Evolutionary conservation across 805 yeast species (phyloP).

Genomic region (Vanderwaltozyma yarrowii): DNA sequence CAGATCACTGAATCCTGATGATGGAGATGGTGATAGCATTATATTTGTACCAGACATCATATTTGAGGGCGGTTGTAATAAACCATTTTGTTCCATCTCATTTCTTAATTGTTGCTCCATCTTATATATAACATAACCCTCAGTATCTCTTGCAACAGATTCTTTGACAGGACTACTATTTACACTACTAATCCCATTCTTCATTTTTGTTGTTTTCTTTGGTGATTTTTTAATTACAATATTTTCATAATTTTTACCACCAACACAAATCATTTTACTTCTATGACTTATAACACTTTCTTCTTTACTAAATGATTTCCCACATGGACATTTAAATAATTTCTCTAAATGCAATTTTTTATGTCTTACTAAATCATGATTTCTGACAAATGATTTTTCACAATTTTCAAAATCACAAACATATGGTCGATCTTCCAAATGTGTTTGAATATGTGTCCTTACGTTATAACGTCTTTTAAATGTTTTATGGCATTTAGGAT

Average conservation of each 20-base stretch:
- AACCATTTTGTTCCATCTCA: conserved; percentile 13
- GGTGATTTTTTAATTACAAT: conserved; percentile 23
- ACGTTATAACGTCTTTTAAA: conserved; percentile 87
- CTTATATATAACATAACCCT: conserved; percentile 15
- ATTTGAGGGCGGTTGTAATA: conserved; percentile 11
- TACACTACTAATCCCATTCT: conserved; percentile 9
- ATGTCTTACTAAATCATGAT: conserved; percentile 89
- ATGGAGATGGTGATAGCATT: conserved; percentile 11
- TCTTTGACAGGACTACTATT: conserved; percentile 22
- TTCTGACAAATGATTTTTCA: conserved; percentile 81
- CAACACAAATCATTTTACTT: conserved; percentile 68
- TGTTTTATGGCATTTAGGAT: conserved; percentile 65
- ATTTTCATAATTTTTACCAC: conserved; percentile 37
- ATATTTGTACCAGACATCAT: not conserved
- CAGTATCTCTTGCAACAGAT: conserved; percentile 12
- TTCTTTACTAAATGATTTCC: conserved; percentile 79
- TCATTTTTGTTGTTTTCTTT: conserved; percentile 18
- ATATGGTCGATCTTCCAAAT: conserved; percentile 88
- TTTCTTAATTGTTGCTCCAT: conserved; percentile 22
- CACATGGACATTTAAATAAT: conserved; percentile 73
- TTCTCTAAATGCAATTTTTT: conserved; percentile 74
- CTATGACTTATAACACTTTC: conserved; percentile 82
- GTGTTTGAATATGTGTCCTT: conserved; percentile 94
- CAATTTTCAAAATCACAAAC: conserved; percentile 56
- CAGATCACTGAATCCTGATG: conserved; percentile 24